These are phyloP conservation scores for Millerozyma acaciae DNA, from an alignment of 805 yeast species.

Conservation along the genomic window DNA sequence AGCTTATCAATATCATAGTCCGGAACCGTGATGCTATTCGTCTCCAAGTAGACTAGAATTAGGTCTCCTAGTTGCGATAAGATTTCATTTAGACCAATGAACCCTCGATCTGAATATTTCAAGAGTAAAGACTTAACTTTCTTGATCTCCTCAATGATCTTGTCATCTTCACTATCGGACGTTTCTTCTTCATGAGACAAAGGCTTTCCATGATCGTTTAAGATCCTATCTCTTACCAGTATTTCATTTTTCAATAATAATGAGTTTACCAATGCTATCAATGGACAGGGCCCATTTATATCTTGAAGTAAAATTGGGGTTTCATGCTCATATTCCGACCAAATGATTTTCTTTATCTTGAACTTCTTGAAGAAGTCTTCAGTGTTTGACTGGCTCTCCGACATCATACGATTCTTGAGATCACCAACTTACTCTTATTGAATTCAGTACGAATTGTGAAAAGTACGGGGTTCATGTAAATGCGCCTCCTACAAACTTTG, in stretches of 20 bases:
- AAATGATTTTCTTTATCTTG: conserved; percentile 23
- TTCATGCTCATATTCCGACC: conserved; percentile 33
- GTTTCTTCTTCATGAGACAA: no score
- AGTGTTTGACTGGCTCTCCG: no score
- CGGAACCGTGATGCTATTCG: conserved; percentile 7
- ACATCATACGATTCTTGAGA: no score
- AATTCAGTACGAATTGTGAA: not conserved
- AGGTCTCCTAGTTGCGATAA: conserved; percentile 49
- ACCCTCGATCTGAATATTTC: conserved; percentile 9
- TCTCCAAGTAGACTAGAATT: conserved; percentile 18
- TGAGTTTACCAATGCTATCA: conserved; percentile 73
- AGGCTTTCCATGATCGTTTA: no score
- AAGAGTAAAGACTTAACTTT: conserved; percentile 15
- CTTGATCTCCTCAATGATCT: conserved; percentile 11
- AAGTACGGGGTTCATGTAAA: not conserved
- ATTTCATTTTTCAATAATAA: conserved; percentile 50
- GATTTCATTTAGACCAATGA: conserved; percentile 32
- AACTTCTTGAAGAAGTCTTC: conserved; percentile 4
- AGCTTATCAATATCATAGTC: conserved; percentile 31
- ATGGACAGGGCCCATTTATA: conserved; percentile 83
- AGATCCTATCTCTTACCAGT: conserved; percentile 10
- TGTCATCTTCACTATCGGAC: conserved; percentile 2
- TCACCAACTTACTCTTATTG: no score
- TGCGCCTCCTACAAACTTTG: not conserved
- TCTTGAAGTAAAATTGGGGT: conserved; percentile 72